Base-by-base conservation (phyloP, 2,329 filamentous ascomycete species). In the Grosmannia serpens region DNA sequence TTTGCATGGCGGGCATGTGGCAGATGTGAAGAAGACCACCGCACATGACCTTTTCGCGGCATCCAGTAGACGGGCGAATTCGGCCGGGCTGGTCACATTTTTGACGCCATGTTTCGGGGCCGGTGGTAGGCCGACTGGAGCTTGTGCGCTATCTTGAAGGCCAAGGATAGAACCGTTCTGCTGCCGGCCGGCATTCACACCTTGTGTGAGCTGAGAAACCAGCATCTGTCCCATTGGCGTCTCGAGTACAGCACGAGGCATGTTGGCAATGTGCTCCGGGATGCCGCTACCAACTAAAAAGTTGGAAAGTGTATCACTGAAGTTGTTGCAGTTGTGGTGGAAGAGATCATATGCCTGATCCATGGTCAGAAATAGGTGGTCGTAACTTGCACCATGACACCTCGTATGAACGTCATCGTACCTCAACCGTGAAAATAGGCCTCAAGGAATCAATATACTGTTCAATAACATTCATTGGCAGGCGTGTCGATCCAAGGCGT, bases 281-380 rank as follows among this genome's bases (percentile, higher is more conserved):
- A 97, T 97, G 3, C 89, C 88, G 65, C 85, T 88, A 26, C 94
- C 92, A 1, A 96, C 76, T 0, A 97, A 77, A 63, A 97, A 97
- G 71, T 89, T 94, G 62, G 89, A 78, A 64, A 97, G 86, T 61
- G 96, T 91, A 67, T 97, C 92, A 4, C 88, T 89, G 71, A 97
- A 99, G 71, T 96, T 96, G 74, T 97, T 99, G 76, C 92, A 97
- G 69, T 99, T 99, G 72, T 96, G 91, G 65, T 75, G 89, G 70
- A 82, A 96, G 6, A 96, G 75, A 68, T 96, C 90, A 67, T 97
- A 97, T 1, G 89, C 88, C 82, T 90, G 63, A 17, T 11, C 17
- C 10, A 3, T 9, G 56, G 68, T 55, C 71, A 87, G 56, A 49
- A 29, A 17, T 38, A 3, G 10, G 31, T 13, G 11, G 24, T 15